Percentiles rank a stretch among this genome's conserved stretches.
phyloP scores from a whole-genome alignment of 2,329 filamentous ascomycete genomes.

The Coleophoma eucalyptorum region DNA sequence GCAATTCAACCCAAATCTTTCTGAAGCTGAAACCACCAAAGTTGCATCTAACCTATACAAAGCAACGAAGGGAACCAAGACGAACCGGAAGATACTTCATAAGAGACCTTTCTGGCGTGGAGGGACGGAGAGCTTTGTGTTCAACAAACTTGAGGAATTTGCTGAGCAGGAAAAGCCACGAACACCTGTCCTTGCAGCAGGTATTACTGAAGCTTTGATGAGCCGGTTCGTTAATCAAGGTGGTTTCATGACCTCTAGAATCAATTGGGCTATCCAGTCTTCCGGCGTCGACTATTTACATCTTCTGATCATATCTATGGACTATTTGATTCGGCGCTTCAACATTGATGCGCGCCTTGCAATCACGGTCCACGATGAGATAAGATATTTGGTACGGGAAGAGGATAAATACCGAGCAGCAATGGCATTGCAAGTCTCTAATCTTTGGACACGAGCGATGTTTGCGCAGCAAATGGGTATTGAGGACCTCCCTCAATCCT shows the following conservation, averaged over 20 bases:
- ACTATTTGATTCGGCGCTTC: constrained; percentile 83
- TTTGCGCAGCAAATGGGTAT: constrained; percentile 97
- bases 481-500: constrained; percentile 87
- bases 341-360: constrained; percentile 81
- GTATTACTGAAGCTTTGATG: constrained; percentile 95
- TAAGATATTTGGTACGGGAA: constrained; percentile 84
- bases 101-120: constrained; percentile 88
- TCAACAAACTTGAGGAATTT: constrained; percentile 97
- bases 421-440: constrained; percentile 90
- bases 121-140: constrained; percentile 95
- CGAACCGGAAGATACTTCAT: constrained; percentile 66
- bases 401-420: constrained; percentile 85
- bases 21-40: constrained; percentile 71
- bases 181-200: constrained; percentile 88
- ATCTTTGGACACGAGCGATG: constrained; percentile 96
- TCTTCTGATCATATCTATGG: constrained; percentile 89
- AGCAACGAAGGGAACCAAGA: constrained; percentile 87
- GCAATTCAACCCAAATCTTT: constrained; percentile 86
- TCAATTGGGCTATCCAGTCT: constrained; percentile 99
- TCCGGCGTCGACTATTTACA: constrained; percentile 97
- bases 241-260: constrained; percentile 90
- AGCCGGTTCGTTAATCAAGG: constrained; percentile 81
- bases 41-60: constrained; percentile 80
- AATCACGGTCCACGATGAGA: constrained; percentile 97
- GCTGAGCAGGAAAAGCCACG: constrained; percentile 88